Conservation (phyloP, 148 eudicot genomes). For the Cornus kousa region DNA sequence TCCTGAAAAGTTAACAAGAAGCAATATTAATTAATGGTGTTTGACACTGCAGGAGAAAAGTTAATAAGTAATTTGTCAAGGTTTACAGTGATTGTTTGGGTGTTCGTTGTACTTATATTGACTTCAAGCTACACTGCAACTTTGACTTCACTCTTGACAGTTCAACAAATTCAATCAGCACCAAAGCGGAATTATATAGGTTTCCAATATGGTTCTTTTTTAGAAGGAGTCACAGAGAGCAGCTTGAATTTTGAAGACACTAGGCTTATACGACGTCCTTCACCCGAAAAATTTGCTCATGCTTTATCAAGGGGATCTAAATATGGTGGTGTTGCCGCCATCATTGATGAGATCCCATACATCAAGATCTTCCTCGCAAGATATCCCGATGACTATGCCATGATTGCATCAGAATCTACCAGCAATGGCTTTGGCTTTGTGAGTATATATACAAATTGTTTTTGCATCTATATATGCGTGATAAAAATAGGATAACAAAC, state of each 20-base stretch:
- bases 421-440: constrained; percentile 33
- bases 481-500: too few species aligned
- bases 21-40: neutral
- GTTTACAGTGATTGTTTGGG: constrained; percentile 27
- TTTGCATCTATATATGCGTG: neutral
- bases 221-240: neutral
- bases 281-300: constrained; percentile 9
- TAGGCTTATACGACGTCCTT: neutral
- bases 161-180: constrained; percentile 18
- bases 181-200: constrained; percentile 24
- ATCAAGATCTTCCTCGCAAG: constrained; percentile 14
- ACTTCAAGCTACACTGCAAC: constrained; percentile 34
- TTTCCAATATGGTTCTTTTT: constrained; percentile 8
- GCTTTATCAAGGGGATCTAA: constrained; percentile 24
- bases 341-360: constrained; percentile 36
- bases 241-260: constrained; percentile 15
- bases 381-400: constrained; percentile 14
- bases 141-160: constrained; percentile 29
- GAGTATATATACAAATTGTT: constrained; percentile 10
- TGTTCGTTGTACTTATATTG: constrained; percentile 33
- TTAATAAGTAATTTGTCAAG: constrained; percentile 28
- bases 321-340: constrained; percentile 22
- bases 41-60: constrained; percentile 25
- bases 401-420: constrained; percentile 14
- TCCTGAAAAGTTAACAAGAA: neutral